Evolutionary conservation across 140 eudicot species (phyloP).

Genomic region (Oenanthe javanica): DNA sequence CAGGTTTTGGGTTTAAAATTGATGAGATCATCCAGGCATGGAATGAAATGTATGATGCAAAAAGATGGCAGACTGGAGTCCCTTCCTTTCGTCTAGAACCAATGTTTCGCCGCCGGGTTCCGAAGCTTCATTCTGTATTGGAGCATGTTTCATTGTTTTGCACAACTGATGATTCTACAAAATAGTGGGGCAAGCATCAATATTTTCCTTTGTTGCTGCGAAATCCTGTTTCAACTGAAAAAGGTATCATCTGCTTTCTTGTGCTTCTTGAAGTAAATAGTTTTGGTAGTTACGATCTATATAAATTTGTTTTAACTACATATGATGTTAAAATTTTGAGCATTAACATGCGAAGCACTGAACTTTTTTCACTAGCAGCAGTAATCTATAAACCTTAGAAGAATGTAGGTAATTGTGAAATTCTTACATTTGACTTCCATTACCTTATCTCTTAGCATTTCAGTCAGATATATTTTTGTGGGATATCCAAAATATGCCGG

Average conservation of each 20-base stretch:
- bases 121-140: conserved; percentile 64
- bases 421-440: background rate
- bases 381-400: background rate
- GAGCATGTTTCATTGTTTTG: conserved; percentile 45
- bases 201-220: conserved; percentile 20
- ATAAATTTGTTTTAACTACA: background rate
- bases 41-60: conserved; percentile 96
- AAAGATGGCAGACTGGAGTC: conserved; percentile 73
- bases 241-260: conserved; percentile 9
- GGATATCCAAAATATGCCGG: background rate
- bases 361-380: background rate
- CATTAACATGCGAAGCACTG: background rate
- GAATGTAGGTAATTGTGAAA: background rate
- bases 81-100: conserved; percentile 75
- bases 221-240: conserved; percentile 22
- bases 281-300: background rate
- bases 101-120: conserved; percentile 61
- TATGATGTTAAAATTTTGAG: background rate
- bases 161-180: conserved; percentile 6
- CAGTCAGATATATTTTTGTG: background rate
- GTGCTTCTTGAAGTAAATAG: background rate
- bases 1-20: conserved; percentile 68
- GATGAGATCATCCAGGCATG: conserved; percentile 95
- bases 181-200: conserved; percentile 14
- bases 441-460: background rate